A percentile compares a stretch with the other conserved stretches of the same genome.
These are phyloP conservation scores for Erythrobasidium yunnanense DNA, from an alignment of 768 basidiomycete genomes.

Conservation along the genomic window DNA sequence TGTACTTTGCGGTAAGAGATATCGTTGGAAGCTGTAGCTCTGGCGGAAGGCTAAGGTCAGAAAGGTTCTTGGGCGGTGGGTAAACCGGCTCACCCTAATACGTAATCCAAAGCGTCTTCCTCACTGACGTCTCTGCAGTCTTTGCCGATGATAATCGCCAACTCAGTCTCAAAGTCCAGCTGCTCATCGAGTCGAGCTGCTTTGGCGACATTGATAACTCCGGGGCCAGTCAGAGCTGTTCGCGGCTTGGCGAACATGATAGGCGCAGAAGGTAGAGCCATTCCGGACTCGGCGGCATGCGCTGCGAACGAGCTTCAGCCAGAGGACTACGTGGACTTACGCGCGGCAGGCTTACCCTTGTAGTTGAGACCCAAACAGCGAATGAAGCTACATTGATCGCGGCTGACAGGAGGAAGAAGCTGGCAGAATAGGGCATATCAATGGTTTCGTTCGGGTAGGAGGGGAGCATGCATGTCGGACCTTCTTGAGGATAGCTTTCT, in stretches of 20 bases:
- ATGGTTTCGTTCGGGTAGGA: too few species aligned
- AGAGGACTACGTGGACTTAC: not conserved
- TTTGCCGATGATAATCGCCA: slow-evolving; percentile 41
- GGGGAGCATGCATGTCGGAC: too few species aligned
- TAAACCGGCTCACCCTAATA: slow-evolving; percentile 38
- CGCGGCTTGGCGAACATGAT: slow-evolving; percentile 39
- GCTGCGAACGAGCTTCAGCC: not conserved
- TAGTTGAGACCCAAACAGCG: slow-evolving; percentile 36
- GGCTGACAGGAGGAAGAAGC: slow-evolving; percentile 34
- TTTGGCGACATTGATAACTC: slow-evolving; percentile 14
- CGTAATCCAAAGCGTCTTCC: slow-evolving; percentile 42
- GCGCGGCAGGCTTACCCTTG: slow-evolving; percentile 34
- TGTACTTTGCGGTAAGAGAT: slow-evolving; percentile 40
- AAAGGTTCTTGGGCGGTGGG: not conserved
- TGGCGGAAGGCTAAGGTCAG: not conserved
- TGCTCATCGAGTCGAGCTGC: slow-evolving; percentile 21
- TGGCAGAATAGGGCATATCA: too few species aligned
- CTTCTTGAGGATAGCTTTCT: slow-evolving; percentile 22
- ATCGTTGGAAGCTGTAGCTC: slow-evolving; percentile 40
- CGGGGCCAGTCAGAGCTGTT: slow-evolving; percentile 33
- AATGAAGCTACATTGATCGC: slow-evolving; percentile 31
- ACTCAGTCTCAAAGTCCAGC: slow-evolving; percentile 27
- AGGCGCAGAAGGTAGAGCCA: slow-evolving; percentile 31
- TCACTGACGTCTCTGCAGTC: slow-evolving; percentile 41
- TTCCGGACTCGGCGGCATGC: slow-evolving; percentile 30